These are phyloP conservation scores for Aspergillus sp. DNA, from an alignment of 2,329 filamentous ascomycete genomes.

Conservation along the genomic window DNA sequence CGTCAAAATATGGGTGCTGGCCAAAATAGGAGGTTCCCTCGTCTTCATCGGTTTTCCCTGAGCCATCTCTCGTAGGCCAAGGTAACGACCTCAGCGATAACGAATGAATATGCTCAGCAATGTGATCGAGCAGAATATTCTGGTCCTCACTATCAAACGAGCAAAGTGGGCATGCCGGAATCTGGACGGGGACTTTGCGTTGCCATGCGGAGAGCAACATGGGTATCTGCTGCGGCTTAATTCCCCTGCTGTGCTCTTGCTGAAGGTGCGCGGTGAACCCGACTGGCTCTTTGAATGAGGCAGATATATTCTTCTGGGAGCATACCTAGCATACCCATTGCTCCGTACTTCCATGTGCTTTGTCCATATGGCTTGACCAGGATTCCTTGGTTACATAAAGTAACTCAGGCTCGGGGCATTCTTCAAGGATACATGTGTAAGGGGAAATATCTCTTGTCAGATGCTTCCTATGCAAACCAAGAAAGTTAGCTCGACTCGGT, in stretches of 20 bases:
- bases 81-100: slow-evolving; percentile 14
- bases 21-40: background rate
- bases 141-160: background rate
- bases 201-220: slow-evolving; percentile 1
- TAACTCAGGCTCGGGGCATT: slow-evolving; percentile 4
- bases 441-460: slow-evolving; percentile 9
- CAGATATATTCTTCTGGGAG: background rate
- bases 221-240: slow-evolving; percentile 2
- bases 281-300: background rate
- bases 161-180: slow-evolving; percentile 2
- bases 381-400: slow-evolving; percentile 2
- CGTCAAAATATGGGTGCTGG: slow-evolving; percentile 5
- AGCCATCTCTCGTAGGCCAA: slow-evolving; percentile 1
- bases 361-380: slow-evolving; percentile 12
- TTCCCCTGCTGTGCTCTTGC: background rate
- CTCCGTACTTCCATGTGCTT: background rate
- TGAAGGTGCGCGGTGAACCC: background rate
- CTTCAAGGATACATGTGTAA: slow-evolving; percentile 15
- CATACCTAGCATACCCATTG: slow-evolving; percentile 14
- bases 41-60: background rate
- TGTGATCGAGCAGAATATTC: background rate
- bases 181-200: background rate
- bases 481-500: background rate
- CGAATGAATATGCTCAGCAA: slow-evolving; percentile 11
- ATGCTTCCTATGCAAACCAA: slow-evolving; percentile 7